Evolutionary conservation across 768 basidiomycete genomes (phyloP).

Genomic region (Podaxis sp.): DNA sequence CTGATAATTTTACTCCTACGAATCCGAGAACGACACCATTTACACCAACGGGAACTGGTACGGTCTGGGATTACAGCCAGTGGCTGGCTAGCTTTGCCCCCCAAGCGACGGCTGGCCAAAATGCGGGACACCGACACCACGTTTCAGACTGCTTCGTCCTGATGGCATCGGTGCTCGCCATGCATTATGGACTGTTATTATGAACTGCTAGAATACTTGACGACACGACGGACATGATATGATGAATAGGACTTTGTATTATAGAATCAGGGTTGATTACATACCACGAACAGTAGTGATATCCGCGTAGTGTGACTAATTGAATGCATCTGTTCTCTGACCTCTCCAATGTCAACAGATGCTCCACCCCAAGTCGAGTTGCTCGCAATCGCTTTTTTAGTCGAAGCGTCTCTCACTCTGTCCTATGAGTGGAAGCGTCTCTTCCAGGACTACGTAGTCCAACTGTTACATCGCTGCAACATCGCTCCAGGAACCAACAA

Average conservation of each 20-base stretch:
- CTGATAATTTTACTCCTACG: constrained; percentile 41
- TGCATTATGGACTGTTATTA: background rate
- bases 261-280: background rate
- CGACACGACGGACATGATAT: background rate
- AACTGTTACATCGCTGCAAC: constrained; percentile 50
- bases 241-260: background rate
- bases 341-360: constrained; percentile 23
- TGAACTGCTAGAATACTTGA: background rate
- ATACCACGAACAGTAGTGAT: background rate
- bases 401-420: constrained; percentile 60
- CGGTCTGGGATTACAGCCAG: constrained; percentile 24
- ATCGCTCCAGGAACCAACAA: constrained; percentile 37
- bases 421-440: constrained; percentile 52
- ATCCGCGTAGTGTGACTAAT: constrained; percentile 11
- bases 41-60: constrained; percentile 28
- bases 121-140: background rate
- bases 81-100: constrained; percentile 14
- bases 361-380: constrained; percentile 19
- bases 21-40: constrained; percentile 30
- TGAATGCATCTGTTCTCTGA: background rate
- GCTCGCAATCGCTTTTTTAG: constrained; percentile 55
- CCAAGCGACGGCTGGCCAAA: constrained; percentile 4
- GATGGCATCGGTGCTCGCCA: background rate
- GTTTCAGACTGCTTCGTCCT: background rate
- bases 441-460: constrained; percentile 46